Percentiles rank a stretch among this genome's conserved stretches.
These are phyloP conservation scores for Pleurotus eryngii DNA, from an alignment of 768 basidiomycete genomes.

Conservation along the genomic window DNA sequence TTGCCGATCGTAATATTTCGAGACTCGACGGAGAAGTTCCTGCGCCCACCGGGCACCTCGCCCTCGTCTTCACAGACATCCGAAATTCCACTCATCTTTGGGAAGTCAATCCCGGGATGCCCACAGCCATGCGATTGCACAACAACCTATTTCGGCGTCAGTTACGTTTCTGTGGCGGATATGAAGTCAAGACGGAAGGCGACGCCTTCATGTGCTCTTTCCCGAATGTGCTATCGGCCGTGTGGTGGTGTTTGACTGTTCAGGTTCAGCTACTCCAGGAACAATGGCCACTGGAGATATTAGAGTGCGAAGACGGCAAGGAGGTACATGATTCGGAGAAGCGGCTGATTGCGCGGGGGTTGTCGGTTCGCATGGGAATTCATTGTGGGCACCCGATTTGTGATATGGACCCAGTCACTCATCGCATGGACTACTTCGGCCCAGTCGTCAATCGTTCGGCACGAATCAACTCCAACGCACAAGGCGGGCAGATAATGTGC, in stretches of 20 bases:
- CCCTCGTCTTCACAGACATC: slow-evolving; percentile 97
- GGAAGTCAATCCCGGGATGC: slow-evolving; percentile 96
- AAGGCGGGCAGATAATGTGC: slow-evolving; percentile 92
- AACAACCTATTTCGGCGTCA: slow-evolving; percentile 83
- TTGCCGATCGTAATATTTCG: slow-evolving; percentile 56
- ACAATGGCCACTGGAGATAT: slow-evolving; percentile 89
- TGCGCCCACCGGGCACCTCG: slow-evolving; percentile 82
- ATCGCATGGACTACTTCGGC: slow-evolving; percentile 98
- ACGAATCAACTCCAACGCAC: slow-evolving; percentile 76
- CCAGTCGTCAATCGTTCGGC: slow-evolving; percentile 94
- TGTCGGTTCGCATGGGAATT: slow-evolving; percentile 96
- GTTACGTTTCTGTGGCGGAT: slow-evolving; percentile 88
- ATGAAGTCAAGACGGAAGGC: slow-evolving; percentile 99
- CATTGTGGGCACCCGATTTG: slow-evolving; percentile 90
- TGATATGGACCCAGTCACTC: slow-evolving; percentile 86
- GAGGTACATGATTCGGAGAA: slow-evolving; percentile 67
- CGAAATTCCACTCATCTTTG: slow-evolving; percentile 94
- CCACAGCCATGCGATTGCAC: slow-evolving; percentile 87
- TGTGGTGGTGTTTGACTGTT: slow-evolving; percentile 88
- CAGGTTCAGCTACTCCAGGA: slow-evolving; percentile 80
- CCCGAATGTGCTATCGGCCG: slow-evolving; percentile 78
- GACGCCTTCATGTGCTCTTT: slow-evolving; percentile 99
- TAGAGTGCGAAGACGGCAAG: slow-evolving; percentile 90
- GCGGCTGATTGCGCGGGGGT: slow-evolving; percentile 73
- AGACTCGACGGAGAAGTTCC: slow-evolving; percentile 76